phyloP scores from a whole-genome alignment of 23 red algal genomes.

The Gracilaria caudata region DNA sequence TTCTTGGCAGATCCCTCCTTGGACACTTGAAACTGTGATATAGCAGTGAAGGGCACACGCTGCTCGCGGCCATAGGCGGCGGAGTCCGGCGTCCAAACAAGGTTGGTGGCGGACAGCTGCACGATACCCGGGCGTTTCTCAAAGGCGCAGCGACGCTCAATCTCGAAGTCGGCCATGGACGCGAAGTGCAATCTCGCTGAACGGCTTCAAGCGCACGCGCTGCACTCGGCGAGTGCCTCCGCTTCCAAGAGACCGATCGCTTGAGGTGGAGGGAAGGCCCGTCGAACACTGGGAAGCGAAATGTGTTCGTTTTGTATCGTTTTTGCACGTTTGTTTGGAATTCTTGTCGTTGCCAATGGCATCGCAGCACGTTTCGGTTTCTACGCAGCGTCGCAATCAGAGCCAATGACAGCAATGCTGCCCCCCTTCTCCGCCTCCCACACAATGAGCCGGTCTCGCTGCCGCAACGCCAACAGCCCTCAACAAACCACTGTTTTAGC shows the following conservation, averaged over 20 bases:
- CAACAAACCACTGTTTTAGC: not conserved
- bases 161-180: constrained; percentile 37
- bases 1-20: constrained; percentile 53
- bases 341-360: not conserved
- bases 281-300: not conserved
- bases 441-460: not conserved
- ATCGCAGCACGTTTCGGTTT: constrained; percentile 23
- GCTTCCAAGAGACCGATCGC: no score
- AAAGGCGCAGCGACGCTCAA: constrained; percentile 46
- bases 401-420: not conserved
- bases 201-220: no score
- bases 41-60: constrained; percentile 41
- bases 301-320: not conserved
- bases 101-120: constrained; percentile 50
- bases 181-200: not conserved
- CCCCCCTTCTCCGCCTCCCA: not conserved
- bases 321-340: not conserved
- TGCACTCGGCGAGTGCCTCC: no score
- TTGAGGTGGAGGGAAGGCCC: no score
- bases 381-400: not conserved
- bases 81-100: constrained; percentile 54
- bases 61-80: constrained; percentile 51
- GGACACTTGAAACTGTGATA: constrained; percentile 49
- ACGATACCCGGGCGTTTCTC: constrained; percentile 59
- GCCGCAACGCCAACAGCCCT: not conserved